Evolutionary conservation across 2,329 filamentous ascomycete genomes (phyloP), one percentile per base, ranked within the genome.

Genomic region (Exophiala bonariae): DNA sequence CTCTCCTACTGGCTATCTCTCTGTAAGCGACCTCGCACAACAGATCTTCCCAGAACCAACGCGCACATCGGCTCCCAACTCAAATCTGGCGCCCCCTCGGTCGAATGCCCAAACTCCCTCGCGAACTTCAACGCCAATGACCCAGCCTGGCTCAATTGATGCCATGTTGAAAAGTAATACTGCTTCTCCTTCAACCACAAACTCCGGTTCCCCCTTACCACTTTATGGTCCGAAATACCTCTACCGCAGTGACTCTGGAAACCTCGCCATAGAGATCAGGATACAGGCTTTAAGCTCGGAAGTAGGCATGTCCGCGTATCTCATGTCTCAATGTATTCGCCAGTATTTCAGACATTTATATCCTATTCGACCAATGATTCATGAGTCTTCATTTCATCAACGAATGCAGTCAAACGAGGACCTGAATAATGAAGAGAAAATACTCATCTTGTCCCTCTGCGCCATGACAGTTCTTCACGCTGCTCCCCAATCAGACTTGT

Each of bases 281-380:
- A 41, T 58, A 18, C 50, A 54, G 31, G 32, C 32, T 14, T 44
- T 59, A 4, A 56, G 56, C 14, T 39, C 49, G 10, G 57, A 59
- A 36, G 52, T 59, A 32, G 56, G 54, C 11, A 39, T 59, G 41
- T 59, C 57, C 22, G 47, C 49, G 3, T 46, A 46, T 11, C 43
- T 59, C n/a, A 55, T 59, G 50, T 57, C 54, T n/a, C 57, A 58
- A 31, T 59, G 57, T 36, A 47, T 59, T 23, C 48, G 54, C 26
- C 57, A 58, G 40, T 59, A 58, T 37, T 59, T 59, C 32, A 36
- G 47, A 40, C 56, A 58, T 34, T 35, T 59, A 13, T 59, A 59
- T 38, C 48, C 57, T 1, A 59, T 59, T 14, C 49, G 50, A 5
- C 57, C 57, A 13, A 54, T 58, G 16, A 52, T 59, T 16, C 57